These are phyloP conservation scores for Jatropha multifida DNA, from an alignment of 441 rosid genomes.

Conservation along the genomic window DNA sequence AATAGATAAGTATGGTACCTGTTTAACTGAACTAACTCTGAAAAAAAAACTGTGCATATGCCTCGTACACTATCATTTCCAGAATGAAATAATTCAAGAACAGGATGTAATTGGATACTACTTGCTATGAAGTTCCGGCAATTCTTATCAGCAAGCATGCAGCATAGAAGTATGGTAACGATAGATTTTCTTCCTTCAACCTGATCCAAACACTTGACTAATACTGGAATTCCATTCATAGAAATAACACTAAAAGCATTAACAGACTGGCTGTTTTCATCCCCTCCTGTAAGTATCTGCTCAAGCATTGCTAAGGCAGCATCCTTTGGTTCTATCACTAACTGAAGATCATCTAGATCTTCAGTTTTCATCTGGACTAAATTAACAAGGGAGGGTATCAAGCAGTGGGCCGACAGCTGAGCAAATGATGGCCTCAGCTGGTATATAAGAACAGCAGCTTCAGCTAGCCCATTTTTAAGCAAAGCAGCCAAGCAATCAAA, in stretches of 20 bases:
- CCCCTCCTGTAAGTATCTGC: conserved; percentile 56
- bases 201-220: conserved; percentile 50
- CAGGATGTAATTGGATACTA: conserved; percentile 45
- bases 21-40: conserved; percentile 52
- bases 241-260: conserved; percentile 49
- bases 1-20: conserved; percentile 40
- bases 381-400: conserved; percentile 54
- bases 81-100: conserved; percentile 56
- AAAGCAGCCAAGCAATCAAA: conserved; percentile 56
- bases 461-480: conserved; percentile 59
- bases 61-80: conserved; percentile 55
- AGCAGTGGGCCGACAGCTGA: conserved; percentile 51
- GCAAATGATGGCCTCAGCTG: conserved; percentile 51
- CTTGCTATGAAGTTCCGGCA: conserved; percentile 46
- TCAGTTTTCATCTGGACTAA: conserved; percentile 38
- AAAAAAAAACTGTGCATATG: conserved; percentile 52
- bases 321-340: conserved; percentile 50
- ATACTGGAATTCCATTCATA: conserved; percentile 47
- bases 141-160: conserved; percentile 57
- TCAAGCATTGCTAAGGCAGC: conserved; percentile 62
- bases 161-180: conserved; percentile 48
- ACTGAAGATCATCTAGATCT: conserved; percentile 37
- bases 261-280: conserved; percentile 38
- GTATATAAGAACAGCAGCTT: conserved; percentile 59
- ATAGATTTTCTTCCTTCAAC: conserved; percentile 45